Percentiles rank a stretch among this genome's conserved stretches.
Evolutionary conservation across 164 flowering plant species (phyloP).

Genomic region (Sextonia rubra): DNA sequence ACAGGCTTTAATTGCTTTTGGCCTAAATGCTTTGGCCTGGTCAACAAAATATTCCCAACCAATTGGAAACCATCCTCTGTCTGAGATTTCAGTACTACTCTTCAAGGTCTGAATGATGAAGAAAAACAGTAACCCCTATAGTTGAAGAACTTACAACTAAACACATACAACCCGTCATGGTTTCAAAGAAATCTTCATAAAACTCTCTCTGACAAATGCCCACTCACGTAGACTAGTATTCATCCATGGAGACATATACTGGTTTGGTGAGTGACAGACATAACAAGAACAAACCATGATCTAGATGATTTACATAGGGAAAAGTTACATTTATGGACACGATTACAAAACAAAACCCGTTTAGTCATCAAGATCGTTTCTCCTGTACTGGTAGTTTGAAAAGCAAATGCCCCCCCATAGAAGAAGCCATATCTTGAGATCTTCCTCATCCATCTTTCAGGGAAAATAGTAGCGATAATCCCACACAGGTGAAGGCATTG

Average conservation of each 20-base stretch:
- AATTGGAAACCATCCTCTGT: no score
- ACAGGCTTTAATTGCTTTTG: no score
- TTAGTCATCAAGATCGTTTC: constrained; percentile 19
- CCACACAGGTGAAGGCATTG: constrained; percentile 63
- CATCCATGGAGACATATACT: background rate
- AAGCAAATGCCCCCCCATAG: constrained; percentile 24
- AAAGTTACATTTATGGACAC: constrained; percentile 25
- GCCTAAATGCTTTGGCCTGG: no score
- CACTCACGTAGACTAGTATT: background rate
- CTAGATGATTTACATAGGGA: constrained; percentile 17
- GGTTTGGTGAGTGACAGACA: background rate
- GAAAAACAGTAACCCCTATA: background rate
- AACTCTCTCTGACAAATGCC: background rate
- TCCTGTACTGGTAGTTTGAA: constrained; percentile 24
- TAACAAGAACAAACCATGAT: constrained; percentile 13
- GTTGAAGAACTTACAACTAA: background rate
- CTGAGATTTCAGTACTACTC: no score
- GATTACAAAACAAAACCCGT: constrained; percentile 13
- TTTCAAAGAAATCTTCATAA: background rate
- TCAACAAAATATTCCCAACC: no score
- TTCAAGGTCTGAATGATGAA: no score
- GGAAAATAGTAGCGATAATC: constrained; percentile 50
- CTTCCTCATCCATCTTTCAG: constrained; percentile 64
- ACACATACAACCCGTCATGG: background rate
- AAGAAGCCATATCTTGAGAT: constrained; percentile 33